phyloP scores from a whole-genome alignment of 768 basidiomycete species.

The Termitomyces sp. region DNA sequence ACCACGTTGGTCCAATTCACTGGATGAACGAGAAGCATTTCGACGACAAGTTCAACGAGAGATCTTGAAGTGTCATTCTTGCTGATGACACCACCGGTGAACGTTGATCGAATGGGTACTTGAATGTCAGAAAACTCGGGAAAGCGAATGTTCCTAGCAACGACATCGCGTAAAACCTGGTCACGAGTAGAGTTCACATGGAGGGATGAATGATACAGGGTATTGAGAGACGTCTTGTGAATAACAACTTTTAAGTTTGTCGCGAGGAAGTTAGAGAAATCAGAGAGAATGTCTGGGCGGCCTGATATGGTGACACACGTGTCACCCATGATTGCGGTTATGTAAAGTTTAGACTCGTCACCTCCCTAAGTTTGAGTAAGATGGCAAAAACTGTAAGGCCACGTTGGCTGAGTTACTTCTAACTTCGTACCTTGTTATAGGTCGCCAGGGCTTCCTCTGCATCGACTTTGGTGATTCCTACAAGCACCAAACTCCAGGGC shows the following conservation, averaged over 20 bases:
- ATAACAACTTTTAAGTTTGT: slow-evolving; percentile 21
- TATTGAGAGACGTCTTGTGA: slow-evolving; percentile 39
- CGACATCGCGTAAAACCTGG: slow-evolving; percentile 38
- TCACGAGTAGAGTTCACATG: slow-evolving; percentile 26
- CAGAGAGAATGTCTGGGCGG: slow-evolving; percentile 40
- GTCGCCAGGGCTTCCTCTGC: slow-evolving; percentile 17
- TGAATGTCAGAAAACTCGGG: slow-evolving; percentile 41
- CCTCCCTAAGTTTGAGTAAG: slow-evolving; percentile 7
- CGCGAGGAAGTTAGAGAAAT: slow-evolving; percentile 34
- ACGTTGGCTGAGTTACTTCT: slow-evolving; percentile 2
- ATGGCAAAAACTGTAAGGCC: slow-evolving; percentile 2
- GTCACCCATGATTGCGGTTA: slow-evolving; percentile 47
- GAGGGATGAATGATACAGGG: slow-evolving; percentile 46
- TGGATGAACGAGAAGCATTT: slow-evolving; percentile 44
- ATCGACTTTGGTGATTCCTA: slow-evolving; percentile 23
- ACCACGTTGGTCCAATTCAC: slow-evolving; percentile 48
- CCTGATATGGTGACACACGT: slow-evolving; percentile 53
- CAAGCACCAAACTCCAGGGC: slow-evolving; percentile 19
- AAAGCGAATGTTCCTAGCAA: slow-evolving; percentile 40
- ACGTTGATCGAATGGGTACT: slow-evolving; percentile 42
- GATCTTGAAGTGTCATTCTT: slow-evolving; percentile 17
- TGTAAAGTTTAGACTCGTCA: slow-evolving; percentile 25
- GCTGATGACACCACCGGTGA: slow-evolving; percentile 31
- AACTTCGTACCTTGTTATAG: slow-evolving; percentile 14
- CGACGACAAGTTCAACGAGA: slow-evolving; percentile 37